Evolutionary conservation across 2,329 filamentous ascomycete genomes (phyloP), one percentile per base, ranked within the genome.

Genomic region (Nannizziopsis arthrosporioides): DNA sequence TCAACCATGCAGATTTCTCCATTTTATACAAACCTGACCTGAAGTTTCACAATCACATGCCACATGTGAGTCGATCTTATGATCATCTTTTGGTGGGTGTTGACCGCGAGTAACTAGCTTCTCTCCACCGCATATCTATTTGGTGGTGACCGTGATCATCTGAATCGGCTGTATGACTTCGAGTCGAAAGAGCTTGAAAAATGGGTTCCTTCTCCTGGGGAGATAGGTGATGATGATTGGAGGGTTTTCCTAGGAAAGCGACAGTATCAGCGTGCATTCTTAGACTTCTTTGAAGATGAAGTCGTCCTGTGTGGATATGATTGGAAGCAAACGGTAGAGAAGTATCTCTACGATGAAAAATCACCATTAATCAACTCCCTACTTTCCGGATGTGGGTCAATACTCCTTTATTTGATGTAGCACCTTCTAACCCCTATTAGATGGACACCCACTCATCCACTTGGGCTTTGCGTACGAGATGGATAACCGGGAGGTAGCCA

Each of bases 251-350:
- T 95, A 30, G 89, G 90, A 17, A 79, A 87, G 62, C 76, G 75
- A 63, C 71, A 78, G 74, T 95, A 93, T 61, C 87, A 98, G 66
- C 78, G 90, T 51, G 90, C 88, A 0, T 98, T 82, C 61, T 73
- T 98, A 48, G 89, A 98, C 63, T 96, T 92, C 63, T 96, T 94
- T 61, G 92, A 98, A 63, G 92, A 98, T 63, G 80, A 87, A 59
- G 72, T 96, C 27, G 88, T 85, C 2, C 70, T 71, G 14, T 77
- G 81, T 57, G 73, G 79, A 32, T 96, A 95, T 62, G 78, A 94
- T 61, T 95, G 92, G 86, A 85, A 83, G 60, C 72, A 74, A 46
- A 78, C 94, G 2, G 71, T 93, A 7, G 70, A 79, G 2, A 77
- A 89, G 52, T 96, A 84, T 61, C 66, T 98, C 40, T 85, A 90